Percentiles rank a stretch among this genome's conserved stretches.
These are phyloP conservation scores for Globisporangium acanthophoron DNA, from an alignment of 352 stramenopile species.

Conservation along the genomic window DNA sequence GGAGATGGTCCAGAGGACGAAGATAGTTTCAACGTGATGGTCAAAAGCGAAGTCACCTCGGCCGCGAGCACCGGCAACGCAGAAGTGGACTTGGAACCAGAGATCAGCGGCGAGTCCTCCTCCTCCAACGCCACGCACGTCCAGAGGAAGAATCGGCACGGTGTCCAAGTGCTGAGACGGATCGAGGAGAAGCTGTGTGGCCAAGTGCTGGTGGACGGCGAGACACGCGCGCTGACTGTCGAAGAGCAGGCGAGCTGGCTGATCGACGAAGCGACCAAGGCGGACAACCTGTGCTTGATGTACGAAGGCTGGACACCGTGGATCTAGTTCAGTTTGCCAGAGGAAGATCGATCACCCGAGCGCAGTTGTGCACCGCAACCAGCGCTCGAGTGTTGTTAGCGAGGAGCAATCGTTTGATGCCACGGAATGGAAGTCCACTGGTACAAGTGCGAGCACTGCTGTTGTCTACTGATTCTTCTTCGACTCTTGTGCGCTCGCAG, in stretches of 20 bases:
- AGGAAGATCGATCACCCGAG: neutral
- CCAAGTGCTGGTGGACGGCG: slow-evolving; percentile 26
- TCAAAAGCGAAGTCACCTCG: slow-evolving; percentile 6
- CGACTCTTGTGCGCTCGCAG: neutral
- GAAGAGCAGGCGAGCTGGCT: slow-evolving; percentile 78
- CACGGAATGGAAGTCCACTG: neutral
- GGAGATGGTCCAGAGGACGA: slow-evolving; percentile 9
- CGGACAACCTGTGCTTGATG: slow-evolving; percentile 85
- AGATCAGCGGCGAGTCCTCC: neutral
- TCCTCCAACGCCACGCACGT: neutral
- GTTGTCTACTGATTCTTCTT: slow-evolving; percentile 13
- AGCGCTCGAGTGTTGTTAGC: too few relatives aligned
- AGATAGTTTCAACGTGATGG: slow-evolving; percentile 8
- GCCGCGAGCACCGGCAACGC: slow-evolving; percentile 3
- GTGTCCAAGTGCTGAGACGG: slow-evolving; percentile 58
- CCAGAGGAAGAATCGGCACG: slow-evolving; percentile 42
- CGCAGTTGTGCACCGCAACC: neutral
- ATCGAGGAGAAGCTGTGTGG: slow-evolving; percentile 77
- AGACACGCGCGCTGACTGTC: slow-evolving; percentile 41
- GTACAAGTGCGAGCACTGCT: neutral
- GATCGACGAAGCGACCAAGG: slow-evolving; percentile 69
- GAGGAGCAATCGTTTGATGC: too few relatives aligned
- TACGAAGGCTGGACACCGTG: slow-evolving; percentile 88
- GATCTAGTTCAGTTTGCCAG: slow-evolving; percentile 41
- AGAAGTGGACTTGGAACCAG: slow-evolving; percentile 2